Base-by-base conservation (phyloP, 1,284 basidiomycete genomes). In the Ganoderma boninense region DNA sequence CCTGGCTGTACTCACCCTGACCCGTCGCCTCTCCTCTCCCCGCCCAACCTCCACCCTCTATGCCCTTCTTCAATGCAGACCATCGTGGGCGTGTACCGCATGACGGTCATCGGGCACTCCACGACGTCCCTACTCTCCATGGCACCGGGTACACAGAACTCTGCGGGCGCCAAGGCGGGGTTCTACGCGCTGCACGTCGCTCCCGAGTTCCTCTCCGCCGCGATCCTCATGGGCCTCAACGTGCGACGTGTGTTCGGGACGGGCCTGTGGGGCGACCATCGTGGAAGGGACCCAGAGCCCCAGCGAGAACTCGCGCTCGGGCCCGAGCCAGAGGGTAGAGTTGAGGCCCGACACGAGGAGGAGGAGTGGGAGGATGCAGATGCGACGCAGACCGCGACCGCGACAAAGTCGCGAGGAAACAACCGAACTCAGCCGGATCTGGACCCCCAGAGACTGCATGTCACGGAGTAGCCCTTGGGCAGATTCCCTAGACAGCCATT, bases 111-210 rank as follows among this genome's bases (percentile, higher is more conserved):
- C 26, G 11, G 2, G 20, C 60, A 52, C 60, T 70, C 23, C 29
- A 66, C 46, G 32, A 65, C 63, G 18, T 70, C 67, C n/a, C 65
- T 60, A 56, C 46, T n/a, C 59, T 74, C 69, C 40, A 62, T 18
- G 20, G 63, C 52, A 6, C 69, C 63, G 0, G 69, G 69, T 13
- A 71, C 62, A 49, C 71, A 60, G n/a, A 71, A 69, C 18, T 43
- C 62, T 4, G 14, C 14, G 43, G 82, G 79, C 26, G 46, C 62
- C 23, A 86, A 87, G 74, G 79, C 79, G 8, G 69, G 75, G 0
- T 87, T 87, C 75, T 87, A 87, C 73, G 69, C 84, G 18, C 81
- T 85, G 66, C 85, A 86, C 69, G 77, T 82, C 42, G 71, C 84
- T 14, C 84, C 84, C 1, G 86, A 86, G 71, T 85, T 82, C 82